A percentile compares a stretch with the other conserved stretches of the same genome.
phyloP scores from a whole-genome alignment of 2,329 filamentous ascomycete species.

The Hymenotorrendiella dingleyae region DNA sequence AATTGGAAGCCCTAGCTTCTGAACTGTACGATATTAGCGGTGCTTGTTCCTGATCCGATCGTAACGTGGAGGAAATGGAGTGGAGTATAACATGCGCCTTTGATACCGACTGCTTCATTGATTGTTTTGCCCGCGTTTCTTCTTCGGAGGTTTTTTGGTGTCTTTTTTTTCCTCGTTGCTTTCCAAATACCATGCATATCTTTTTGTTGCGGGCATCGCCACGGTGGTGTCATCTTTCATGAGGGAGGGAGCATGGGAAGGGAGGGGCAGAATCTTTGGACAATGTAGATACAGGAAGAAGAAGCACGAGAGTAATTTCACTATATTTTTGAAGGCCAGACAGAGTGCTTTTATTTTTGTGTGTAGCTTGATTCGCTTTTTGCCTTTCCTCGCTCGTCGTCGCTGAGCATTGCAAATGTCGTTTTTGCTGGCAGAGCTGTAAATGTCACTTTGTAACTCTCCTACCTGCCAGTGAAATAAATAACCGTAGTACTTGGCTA shows the following conservation, averaged over 20 bases:
- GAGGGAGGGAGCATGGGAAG: background rate
- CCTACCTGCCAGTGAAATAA: no score
- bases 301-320: no score
- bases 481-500: no score
- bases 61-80: background rate
- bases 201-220: background rate
- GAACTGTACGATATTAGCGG: slow-evolving; percentile 25
- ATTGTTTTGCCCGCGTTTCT: background rate
- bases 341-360: no score
- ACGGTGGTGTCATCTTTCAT: background rate
- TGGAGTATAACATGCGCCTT: slow-evolving; percentile 2
- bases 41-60: slow-evolving; percentile 6
- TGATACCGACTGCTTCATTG: slow-evolving; percentile 6
- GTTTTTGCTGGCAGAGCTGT: no score
- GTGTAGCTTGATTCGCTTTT: no score
- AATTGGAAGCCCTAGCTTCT: slow-evolving; percentile 7
- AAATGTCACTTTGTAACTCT: no score
- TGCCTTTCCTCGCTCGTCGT: no score
- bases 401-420: no score
- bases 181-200: slow-evolving; percentile 5
- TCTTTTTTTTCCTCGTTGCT: background rate
- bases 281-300: background rate
- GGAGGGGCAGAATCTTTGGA: background rate
- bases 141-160: background rate
- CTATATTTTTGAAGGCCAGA: no score